Conservation (phyloP, 2,329 filamentous ascomycete species). For the Pestalotiopsis sp. region DNA sequence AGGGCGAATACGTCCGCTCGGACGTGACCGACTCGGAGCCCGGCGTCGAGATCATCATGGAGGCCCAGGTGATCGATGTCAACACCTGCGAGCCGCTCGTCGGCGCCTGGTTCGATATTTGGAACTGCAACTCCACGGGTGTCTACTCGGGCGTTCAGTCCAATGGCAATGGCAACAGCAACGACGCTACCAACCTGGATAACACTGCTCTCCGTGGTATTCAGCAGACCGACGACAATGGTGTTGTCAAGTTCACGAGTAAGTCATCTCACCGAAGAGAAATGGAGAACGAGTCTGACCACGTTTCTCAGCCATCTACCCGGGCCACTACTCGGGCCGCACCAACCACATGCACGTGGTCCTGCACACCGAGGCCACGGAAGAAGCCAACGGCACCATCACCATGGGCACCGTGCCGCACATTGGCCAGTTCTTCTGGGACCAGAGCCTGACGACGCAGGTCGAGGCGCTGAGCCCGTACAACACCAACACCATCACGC, state of each 20-base stretch:
- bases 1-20: slow-evolving; percentile 51
- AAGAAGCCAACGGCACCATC: slow-evolving; percentile 48
- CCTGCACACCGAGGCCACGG: slow-evolving; percentile 42
- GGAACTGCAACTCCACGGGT: slow-evolving; percentile 49
- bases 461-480: slow-evolving; percentile 9
- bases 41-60: slow-evolving; percentile 51
- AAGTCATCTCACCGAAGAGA: slow-evolving; percentile 27
- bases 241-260: slow-evolving; percentile 43
- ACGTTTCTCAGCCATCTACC: slow-evolving; percentile 20
- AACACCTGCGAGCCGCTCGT: slow-evolving; percentile 54
- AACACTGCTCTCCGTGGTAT: slow-evolving; percentile 44
- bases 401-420: slow-evolving; percentile 47
- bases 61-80: slow-evolving; percentile 57
- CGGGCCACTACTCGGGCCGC: slow-evolving; percentile 47
- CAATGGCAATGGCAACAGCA: slow-evolving; percentile 43
- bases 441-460: slow-evolving; percentile 55
- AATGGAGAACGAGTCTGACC: not conserved
- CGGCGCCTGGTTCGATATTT: slow-evolving; percentile 52
- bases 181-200: slow-evolving; percentile 40
- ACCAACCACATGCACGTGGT: slow-evolving; percentile 53
- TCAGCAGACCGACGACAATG: slow-evolving; percentile 41
- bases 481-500: not conserved
- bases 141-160: slow-evolving; percentile 48
- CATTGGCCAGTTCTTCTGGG: slow-evolving; percentile 61
- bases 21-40: slow-evolving; percentile 49